Percentiles rank a stretch among this genome's conserved stretches.
Conservation (phyloP, 1,284 basidiomycete species). For the Trichosporon coremiiforme region DNA sequence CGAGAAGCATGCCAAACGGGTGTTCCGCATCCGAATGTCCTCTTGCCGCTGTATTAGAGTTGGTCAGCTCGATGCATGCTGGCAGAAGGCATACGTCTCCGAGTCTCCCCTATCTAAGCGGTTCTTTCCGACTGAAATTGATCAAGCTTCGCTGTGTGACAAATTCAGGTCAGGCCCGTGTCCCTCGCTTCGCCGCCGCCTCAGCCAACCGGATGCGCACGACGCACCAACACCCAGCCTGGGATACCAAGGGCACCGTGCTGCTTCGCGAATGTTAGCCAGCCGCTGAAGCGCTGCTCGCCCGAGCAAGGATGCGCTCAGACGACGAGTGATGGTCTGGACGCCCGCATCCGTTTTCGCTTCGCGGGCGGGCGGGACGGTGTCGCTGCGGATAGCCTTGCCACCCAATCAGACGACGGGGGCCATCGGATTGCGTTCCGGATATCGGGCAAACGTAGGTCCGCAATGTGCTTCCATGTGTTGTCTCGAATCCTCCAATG, state of each 20-base stretch:
- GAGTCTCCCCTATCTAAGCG: slow-evolving; percentile 10
- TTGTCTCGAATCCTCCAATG: neutral
- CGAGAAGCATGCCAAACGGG: no score
- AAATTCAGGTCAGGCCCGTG: neutral
- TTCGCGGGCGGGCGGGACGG: neutral
- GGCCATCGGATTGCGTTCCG: neutral
- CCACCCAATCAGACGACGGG: neutral
- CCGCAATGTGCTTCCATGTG: neutral
- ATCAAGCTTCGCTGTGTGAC: slow-evolving; percentile 2
- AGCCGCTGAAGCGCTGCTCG: neutral
- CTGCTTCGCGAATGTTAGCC: neutral
- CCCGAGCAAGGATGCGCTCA: neutral
- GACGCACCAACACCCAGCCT: neutral
- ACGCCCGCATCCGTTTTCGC: neutral
- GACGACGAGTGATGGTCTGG: neutral
- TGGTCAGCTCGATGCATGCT: no score
- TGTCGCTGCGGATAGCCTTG: neutral
- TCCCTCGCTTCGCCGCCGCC: neutral
- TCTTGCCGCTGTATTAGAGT: no score
- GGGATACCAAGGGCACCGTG: neutral
- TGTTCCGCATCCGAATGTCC: no score
- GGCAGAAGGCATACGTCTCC: neutral
- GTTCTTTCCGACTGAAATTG: neutral
- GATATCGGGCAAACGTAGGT: slow-evolving; percentile 16
- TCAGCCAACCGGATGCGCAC: neutral